Evolutionary conservation across 2,329 filamentous ascomycete species (phyloP), one percentile per base, ranked within the genome.

Genomic region (Taxawa tesnikishii): DNA sequence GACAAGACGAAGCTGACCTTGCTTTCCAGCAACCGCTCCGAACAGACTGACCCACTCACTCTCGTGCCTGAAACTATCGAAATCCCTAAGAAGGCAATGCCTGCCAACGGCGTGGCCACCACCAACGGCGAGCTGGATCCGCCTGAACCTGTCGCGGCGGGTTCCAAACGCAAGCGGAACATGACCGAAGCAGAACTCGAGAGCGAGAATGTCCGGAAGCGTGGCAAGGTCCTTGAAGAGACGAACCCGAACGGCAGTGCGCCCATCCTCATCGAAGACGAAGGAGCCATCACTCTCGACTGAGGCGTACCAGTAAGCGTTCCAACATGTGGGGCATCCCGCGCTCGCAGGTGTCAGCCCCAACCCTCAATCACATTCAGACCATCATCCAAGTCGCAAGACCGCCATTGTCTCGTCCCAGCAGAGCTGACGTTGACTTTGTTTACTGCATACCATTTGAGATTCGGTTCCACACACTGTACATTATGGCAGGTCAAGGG

Each of bases 161-260:
- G 28, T 5, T 18, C 25, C 12, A 63, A 60, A 38, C 52, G 58
- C 31, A 70, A 70, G 50, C 60, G 59, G 12, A 58, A 54, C 19
- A 57, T 55, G 9, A 56, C 60, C 26, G 58, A 62, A 27, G 59
- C 56, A 7, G 56, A 49, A 5, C 41, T 58, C 9, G 51, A 59
- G 26, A 44, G 50, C 21, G 55, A 49, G 16, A 37, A 53, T 7
- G 38, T 47, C 18, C 50, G 43, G 28, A 62, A 62, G 44, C 53
- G 51, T 26, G 55, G 56, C 33, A 60, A 60, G 38, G 54, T 59
- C 17, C 49, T 50, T 31, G 52, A 56, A 25, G 34, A 43, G 26
- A 38, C 43, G 12, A 36, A 41, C 31, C 41, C 48, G 5, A 37
- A 50, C 4, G 59, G 59, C n/a, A n/a, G n/a, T n/a, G n/a, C n/a